Evolutionary conservation across 2,329 filamentous ascomycete genomes (phyloP), one percentile per base, ranked within the genome.

Genomic region (Lojkania enalia): DNA sequence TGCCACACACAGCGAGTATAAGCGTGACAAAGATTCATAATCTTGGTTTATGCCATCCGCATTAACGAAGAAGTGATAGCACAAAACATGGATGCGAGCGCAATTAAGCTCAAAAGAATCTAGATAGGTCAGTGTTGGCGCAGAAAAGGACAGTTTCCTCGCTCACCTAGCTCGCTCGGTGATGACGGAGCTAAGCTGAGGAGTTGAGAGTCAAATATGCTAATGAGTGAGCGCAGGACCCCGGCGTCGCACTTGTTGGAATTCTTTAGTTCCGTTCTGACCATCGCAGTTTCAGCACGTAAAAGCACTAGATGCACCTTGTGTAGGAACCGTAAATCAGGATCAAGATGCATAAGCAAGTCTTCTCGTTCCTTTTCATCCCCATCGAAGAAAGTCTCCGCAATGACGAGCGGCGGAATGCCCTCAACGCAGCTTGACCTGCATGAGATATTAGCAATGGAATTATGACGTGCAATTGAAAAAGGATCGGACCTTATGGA

Each of bases 11-110:
- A 67, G 56, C 5, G 60, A 61, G 42, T 61, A 69, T 5, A 68
- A 55, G 3, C 64, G 58, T 32, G 47, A 52, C 0, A 69, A 46
- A 13, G 57, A 50, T 23, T 69, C 66, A 3, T 48, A 41, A 42
- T 67, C 63, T 7, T 56, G 60, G 12, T 48, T 49, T 11, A 61
- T 55, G 25, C 54, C 53, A 6, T 59, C 52, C 2, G 63, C 58
- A 29, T 64, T 52, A 1, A 64, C 64, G 39, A 67, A 69, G 53
- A 69, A 69, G 35, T 69, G 64, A 47, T 66, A 69, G 11, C 64
- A 56, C 39, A 67, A 52, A 6, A 69, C 54, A 33, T 69, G 66
- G 9, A 69, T 59, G 20, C 66, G 64, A 13, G 58, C 61, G 32
- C 66, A 69, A 31, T 60, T 64, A 1, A 69, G 57, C 55, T 66